Conservation (phyloP, 2,329 filamentous ascomycete species). For the Colletotrichum limetticola region DNA sequence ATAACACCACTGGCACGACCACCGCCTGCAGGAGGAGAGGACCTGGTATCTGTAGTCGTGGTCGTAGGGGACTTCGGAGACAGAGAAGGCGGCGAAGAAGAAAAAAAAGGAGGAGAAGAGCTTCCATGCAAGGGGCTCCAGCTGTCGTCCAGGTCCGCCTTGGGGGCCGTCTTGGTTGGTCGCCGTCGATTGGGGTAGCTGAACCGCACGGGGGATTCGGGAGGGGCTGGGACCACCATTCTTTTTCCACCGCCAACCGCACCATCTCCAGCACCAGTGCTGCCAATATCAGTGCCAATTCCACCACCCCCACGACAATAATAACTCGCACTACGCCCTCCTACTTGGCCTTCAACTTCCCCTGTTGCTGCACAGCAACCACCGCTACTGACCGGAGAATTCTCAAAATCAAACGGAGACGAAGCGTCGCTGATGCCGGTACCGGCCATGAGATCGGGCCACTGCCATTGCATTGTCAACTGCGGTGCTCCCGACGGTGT, state of each 20-base stretch:
- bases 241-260: neutral
- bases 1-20: neutral
- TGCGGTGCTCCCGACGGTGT: slow-evolving; percentile 21
- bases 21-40: neutral
- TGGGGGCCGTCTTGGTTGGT: slow-evolving; percentile 28
- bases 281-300: neutral
- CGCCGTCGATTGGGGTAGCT: slow-evolving; percentile 32
- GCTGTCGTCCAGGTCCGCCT: slow-evolving; percentile 6
- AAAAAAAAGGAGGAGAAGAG: slow-evolving; percentile 5
- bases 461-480: slow-evolving; percentile 17
- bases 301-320: neutral
- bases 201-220: slow-evolving; percentile 30
- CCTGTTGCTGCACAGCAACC: neutral
- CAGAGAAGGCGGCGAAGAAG: slow-evolving; percentile 7
- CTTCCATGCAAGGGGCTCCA: slow-evolving; percentile 28
- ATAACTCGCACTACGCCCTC: neutral
- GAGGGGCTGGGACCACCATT: neutral
- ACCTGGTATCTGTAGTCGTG: neutral
- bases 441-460: slow-evolving; percentile 7
- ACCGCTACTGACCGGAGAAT: neutral
- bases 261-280: neutral
- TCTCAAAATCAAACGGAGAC: neutral
- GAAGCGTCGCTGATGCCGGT: neutral
- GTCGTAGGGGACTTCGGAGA: neutral
- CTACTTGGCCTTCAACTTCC: neutral